Percentiles rank a stretch among this genome's conserved stretches.
These are phyloP conservation scores for Penicillium sp. DNA, from an alignment of 2,329 filamentous ascomycete genomes.

Conservation along the genomic window DNA sequence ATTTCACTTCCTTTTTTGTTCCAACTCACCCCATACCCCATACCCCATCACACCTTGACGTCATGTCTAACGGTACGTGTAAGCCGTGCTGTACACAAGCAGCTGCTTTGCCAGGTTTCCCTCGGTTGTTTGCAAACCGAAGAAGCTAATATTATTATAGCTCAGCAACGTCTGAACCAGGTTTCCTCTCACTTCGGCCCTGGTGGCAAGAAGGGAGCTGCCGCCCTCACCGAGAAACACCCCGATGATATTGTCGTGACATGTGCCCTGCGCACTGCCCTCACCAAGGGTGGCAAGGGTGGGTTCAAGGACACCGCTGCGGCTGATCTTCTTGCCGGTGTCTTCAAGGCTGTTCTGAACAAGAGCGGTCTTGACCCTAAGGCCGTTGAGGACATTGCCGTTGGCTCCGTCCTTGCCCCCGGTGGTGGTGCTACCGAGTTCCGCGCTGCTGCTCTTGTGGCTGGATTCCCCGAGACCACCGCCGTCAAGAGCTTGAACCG, in stretches of 20 bases:
- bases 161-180: slow-evolving; percentile 61
- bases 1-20: neutral
- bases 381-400: slow-evolving; percentile 87
- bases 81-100: slow-evolving; percentile 12
- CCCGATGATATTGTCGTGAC: slow-evolving; percentile 82
- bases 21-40: neutral
- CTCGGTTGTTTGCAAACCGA: neutral
- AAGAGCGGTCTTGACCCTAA: slow-evolving; percentile 86
- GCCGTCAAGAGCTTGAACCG: slow-evolving; percentile 89
- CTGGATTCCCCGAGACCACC: slow-evolving; percentile 82
- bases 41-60: slow-evolving; percentile 26
- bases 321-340: slow-evolving; percentile 80
- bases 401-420: slow-evolving; percentile 87
- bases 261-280: slow-evolving; percentile 83
- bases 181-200: slow-evolving; percentile 58
- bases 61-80: slow-evolving; percentile 46
- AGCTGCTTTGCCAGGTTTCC: neutral
- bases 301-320: slow-evolving; percentile 93
- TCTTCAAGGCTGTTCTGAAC: slow-evolving; percentile 77
- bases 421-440: slow-evolving; percentile 97
- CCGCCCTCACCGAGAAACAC: slow-evolving; percentile 48
- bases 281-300: slow-evolving; percentile 91
- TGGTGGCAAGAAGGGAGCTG: slow-evolving; percentile 36
- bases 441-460: slow-evolving; percentile 85
- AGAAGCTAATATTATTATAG: slow-evolving; percentile 34